A percentile compares a stretch with the other conserved stretches of the same genome.
phyloP scores from a whole-genome alignment of 208 protist genomes.

The Crithidia brevicula region DNA sequence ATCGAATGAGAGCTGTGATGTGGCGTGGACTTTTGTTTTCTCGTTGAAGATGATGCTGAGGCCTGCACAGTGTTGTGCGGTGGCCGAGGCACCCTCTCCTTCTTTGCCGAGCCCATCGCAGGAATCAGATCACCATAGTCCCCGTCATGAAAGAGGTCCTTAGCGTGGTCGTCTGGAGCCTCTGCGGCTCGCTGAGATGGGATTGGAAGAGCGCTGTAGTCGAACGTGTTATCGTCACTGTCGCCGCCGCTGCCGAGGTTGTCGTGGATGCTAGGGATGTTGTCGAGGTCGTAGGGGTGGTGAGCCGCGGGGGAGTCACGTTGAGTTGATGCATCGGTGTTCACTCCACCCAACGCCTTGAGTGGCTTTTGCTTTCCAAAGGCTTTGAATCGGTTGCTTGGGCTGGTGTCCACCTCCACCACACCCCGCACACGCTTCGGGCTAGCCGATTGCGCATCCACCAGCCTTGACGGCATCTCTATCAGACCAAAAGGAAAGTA shows the following conservation, averaged over 20 bases:
- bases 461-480: neutral
- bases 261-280: neutral
- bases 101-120: neutral
- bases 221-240: neutral
- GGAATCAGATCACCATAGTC: neutral
- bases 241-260: neutral
- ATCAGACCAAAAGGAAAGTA: neutral
- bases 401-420: neutral
- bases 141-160: neutral
- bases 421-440: neutral
- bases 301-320: neutral
- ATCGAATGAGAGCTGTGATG: no score
- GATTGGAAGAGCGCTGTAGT: neutral
- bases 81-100: no score
- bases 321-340: neutral
- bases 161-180: neutral
- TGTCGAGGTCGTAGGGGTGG: conserved; percentile 14
- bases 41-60: no score
- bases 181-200: neutral
- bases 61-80: no score
- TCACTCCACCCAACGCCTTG: no score
- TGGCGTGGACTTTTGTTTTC: no score
- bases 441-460: neutral
- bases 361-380: no score
- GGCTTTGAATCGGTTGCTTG: neutral